Base-by-base conservation (phyloP, 1,139 yeast genomes). In the Pneumocystis murina region DNA sequence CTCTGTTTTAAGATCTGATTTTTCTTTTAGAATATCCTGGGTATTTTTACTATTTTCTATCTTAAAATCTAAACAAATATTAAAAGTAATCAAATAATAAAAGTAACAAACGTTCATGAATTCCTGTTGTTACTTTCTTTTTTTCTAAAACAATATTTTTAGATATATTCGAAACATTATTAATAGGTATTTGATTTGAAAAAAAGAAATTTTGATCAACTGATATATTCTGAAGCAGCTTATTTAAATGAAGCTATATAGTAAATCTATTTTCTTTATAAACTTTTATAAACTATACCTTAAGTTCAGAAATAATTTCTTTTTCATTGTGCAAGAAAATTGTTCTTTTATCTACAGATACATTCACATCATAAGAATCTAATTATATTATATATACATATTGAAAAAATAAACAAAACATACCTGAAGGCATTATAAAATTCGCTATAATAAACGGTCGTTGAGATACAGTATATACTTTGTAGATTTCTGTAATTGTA, bases 321-420 rank as follows among this genome's bases (percentile, higher is more conserved):
- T 74, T 73, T 72, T 91, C 97, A 66, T 83, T 79, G 64, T 86
- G 91, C 0, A 92, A 72, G 68, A 88, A 71, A 1, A 92, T 78
- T 2, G 83, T 81, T 61, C 94, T 77, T 71, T 92, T 92, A 71
- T 92, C 97, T 0, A 98, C 98, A 0, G 96, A 84, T 0, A 94
- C 86, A 73, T 92, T 92, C 24, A 92, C 79, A 74, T 92, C 99
- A 48, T 87, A 73, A 30, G 78, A 75, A 30, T 73, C 70, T 0
- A 86, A 78, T 59, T 80, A 79, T 14, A 41, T 59, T 61, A 39
- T 12, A 17, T 3, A 35, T n/a, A 39, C 4, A 43, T 39, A 8
- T 59, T 16, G 8, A 61, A 35, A 61, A 17, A 36, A 35, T 17
- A 24, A 10, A 39, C 14, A 24, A 8, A 12, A n/a, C 66, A 28